A percentile compares a stretch with the other conserved stretches of the same genome.
Conservation (phyloP, 192 early-diverging fungal genomes). For the Helicostylum pulchrum region DNA sequence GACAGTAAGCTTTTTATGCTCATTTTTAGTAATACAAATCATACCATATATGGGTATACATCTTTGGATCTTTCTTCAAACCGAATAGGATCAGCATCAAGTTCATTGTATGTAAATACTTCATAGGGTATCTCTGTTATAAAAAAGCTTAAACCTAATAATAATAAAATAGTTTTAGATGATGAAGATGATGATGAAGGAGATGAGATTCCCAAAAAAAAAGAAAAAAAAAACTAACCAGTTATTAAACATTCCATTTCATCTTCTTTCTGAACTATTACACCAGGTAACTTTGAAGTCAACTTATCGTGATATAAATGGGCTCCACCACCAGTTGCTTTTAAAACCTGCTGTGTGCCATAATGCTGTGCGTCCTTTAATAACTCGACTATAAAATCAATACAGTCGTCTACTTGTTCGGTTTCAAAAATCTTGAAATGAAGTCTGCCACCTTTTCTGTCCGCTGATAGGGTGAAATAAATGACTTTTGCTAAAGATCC, state of each 20-base stretch:
- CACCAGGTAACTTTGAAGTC: slow-evolving; percentile 39
- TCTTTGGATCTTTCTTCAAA: slow-evolving; percentile 56
- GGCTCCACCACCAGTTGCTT: slow-evolving; percentile 88
- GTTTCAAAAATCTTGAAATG: slow-evolving; percentile 97
- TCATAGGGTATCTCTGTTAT: slow-evolving; percentile 91
- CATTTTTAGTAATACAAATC: slow-evolving; percentile 63
- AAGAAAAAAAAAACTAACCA: slow-evolving; percentile 35
- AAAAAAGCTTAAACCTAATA: slow-evolving; percentile 87
- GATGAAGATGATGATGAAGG: no score
- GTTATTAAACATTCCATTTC: slow-evolving; percentile 89
- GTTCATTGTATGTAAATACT: slow-evolving; percentile 87
- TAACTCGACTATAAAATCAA: slow-evolving; percentile 75
- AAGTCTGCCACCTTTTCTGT: slow-evolving; percentile 73
- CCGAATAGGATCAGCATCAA: slow-evolving; percentile 56
- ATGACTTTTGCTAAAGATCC: slow-evolving; percentile 74
- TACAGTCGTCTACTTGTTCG: slow-evolving; percentile 85
- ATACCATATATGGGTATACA: slow-evolving; percentile 84
- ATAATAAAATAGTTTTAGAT: background rate
- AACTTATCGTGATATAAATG: slow-evolving; percentile 72
- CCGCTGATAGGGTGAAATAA: slow-evolving; percentile 54
- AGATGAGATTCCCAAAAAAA: background rate
- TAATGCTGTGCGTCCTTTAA: slow-evolving; percentile 43
- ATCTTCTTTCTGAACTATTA: slow-evolving; percentile 80
- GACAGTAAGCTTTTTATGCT: slow-evolving; percentile 40
- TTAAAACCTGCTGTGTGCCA: slow-evolving; percentile 54